phyloP scores from a whole-genome alignment of 1,139 yeast genomes.

The Blastobotrys raffinosifermentans region DNA sequence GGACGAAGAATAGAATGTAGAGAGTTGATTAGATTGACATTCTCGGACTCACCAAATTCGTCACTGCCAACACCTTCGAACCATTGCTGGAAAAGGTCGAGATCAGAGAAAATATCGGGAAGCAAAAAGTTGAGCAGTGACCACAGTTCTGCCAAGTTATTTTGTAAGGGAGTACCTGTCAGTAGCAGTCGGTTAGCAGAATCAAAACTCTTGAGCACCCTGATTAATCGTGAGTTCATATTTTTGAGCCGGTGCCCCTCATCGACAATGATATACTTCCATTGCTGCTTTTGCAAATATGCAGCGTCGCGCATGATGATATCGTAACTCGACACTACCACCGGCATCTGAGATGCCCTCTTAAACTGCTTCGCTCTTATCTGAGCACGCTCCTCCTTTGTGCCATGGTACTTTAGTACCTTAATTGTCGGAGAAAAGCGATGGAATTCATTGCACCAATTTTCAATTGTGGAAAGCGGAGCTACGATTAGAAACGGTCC shows the following conservation, averaged over 20 bases:
- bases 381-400: constrained; percentile 47
- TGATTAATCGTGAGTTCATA: constrained; percentile 66
- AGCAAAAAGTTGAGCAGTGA: constrained; percentile 78
- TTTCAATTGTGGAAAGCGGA: constrained; percentile 80
- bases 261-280: constrained; percentile 90
- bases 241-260: constrained; percentile 93
- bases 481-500: constrained; percentile 88
- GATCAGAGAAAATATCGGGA: constrained; percentile 89
- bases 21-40: constrained; percentile 58
- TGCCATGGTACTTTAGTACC: constrained; percentile 61
- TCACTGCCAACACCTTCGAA: constrained; percentile 64
- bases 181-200: constrained; percentile 61
- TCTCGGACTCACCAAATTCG: constrained; percentile 53
- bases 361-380: constrained; percentile 37
- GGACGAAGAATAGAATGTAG: constrained; percentile 87
- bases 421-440: constrained; percentile 65
- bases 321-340: constrained; percentile 80
- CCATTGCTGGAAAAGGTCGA: constrained; percentile 88
- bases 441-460: constrained; percentile 71
- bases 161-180: constrained; percentile 93
- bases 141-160: constrained; percentile 86
- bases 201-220: constrained; percentile 58
- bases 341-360: constrained; percentile 22
- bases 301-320: constrained; percentile 61
- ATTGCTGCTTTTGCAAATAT: constrained; percentile 46